Conservation (phyloP, 306 rosid genomes). For the Medicago lupulina region DNA sequence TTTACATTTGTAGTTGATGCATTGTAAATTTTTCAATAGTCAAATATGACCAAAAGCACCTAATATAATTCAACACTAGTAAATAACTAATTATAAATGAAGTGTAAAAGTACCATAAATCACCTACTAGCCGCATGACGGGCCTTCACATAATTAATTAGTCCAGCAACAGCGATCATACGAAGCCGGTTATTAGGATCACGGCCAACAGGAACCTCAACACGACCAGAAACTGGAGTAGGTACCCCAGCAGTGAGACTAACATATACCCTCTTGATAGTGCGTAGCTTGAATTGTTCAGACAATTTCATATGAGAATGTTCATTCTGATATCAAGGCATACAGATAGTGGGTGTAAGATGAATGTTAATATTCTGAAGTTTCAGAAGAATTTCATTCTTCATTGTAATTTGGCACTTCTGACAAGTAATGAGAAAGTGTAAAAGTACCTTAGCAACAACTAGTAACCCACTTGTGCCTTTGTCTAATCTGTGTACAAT, state of each 20-base stretch:
- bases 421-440: slow-evolving; percentile 22
- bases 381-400: slow-evolving; percentile 8
- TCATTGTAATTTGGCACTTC: slow-evolving; percentile 3
- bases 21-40: slow-evolving; percentile 10
- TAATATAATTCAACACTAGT: slow-evolving; percentile 25
- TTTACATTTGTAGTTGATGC: slow-evolving; percentile 8
- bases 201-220: slow-evolving; percentile 76
- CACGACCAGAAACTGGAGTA: slow-evolving; percentile 48
- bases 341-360: slow-evolving; percentile 14
- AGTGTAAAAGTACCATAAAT: slow-evolving; percentile 49
- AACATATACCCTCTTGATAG: slow-evolving; percentile 67
- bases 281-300: slow-evolving; percentile 75
- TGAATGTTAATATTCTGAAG: slow-evolving; percentile 13
- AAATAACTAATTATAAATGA: slow-evolving; percentile 27
- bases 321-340: slow-evolving; percentile 67
- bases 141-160: slow-evolving; percentile 54
- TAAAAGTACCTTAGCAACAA: slow-evolving; percentile 78
- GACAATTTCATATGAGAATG: slow-evolving; percentile 80
- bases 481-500: slow-evolving; percentile 91
- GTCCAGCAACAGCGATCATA: slow-evolving; percentile 70
- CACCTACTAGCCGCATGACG: slow-evolving; percentile 95
- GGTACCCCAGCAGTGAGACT: slow-evolving; percentile 75
- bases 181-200: slow-evolving; percentile 81
- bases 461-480: slow-evolving; percentile 91
- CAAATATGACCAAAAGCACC: slow-evolving; percentile 37